These are phyloP conservation scores for Cryphonectria naterciae DNA, from an alignment of 2,329 filamentous ascomycete species.

Conservation along the genomic window DNA sequence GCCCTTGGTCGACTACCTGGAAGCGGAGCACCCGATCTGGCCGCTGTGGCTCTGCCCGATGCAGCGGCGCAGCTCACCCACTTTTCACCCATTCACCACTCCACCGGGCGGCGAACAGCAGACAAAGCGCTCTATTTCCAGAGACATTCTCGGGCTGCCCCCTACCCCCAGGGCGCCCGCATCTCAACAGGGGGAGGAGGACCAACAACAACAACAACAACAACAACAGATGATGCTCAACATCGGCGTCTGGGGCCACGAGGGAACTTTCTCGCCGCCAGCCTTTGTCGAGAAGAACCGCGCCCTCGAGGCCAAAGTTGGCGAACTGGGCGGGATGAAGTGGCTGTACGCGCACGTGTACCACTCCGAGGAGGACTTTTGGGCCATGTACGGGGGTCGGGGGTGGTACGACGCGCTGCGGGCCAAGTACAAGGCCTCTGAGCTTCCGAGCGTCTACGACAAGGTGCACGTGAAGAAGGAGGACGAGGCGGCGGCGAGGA, in stretches of 20 bases:
- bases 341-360: slow-evolving; percentile 89
- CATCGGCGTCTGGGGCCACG: slow-evolving; percentile 76
- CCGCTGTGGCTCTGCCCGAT: slow-evolving; percentile 64
- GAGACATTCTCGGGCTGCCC: slow-evolving; percentile 9
- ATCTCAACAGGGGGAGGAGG: not conserved
- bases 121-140: not conserved
- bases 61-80: slow-evolving; percentile 52
- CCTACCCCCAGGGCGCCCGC: slow-evolving; percentile 15
- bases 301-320: slow-evolving; percentile 70
- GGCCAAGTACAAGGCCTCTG: slow-evolving; percentile 62
- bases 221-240: slow-evolving; percentile 55
- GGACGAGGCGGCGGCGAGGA: slow-evolving; percentile 43
- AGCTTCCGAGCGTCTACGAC: slow-evolving; percentile 70
- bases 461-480: slow-evolving; percentile 60
- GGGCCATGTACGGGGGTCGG: slow-evolving; percentile 62
- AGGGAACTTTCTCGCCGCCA: slow-evolving; percentile 59
- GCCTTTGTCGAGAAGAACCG: slow-evolving; percentile 74
- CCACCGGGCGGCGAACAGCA: slow-evolving; percentile 21
- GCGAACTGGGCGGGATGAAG: slow-evolving; percentile 75
- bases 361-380: slow-evolving; percentile 73
- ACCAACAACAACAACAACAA: slow-evolving; percentile 27
- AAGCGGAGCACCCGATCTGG: slow-evolving; percentile 57
- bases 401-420: slow-evolving; percentile 67
- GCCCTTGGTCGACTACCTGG: slow-evolving; percentile 58
- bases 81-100: slow-evolving; percentile 59